Base-by-base conservation (phyloP, 73 alveolate genomes). In the Symbiodinium natans region DNA sequence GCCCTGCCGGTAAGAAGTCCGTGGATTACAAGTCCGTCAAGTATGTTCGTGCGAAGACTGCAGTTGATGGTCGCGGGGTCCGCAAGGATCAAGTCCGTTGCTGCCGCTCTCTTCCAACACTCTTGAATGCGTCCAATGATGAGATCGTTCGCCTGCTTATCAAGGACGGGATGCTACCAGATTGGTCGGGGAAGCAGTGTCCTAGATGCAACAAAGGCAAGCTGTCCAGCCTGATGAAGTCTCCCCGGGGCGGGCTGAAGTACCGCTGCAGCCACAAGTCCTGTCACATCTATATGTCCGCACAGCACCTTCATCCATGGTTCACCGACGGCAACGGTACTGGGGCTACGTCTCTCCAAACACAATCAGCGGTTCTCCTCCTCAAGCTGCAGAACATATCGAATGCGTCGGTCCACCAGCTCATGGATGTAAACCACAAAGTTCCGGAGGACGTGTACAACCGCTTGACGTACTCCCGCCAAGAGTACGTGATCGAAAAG, bases 271-370 rank as follows among this genome's bases (percentile, higher is more conserved):
- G 41, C 41, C 11, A 74, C 63, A 6, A 27, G 41, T 13, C 33
- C 23, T 59, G 94, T 43, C 21, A 87, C 3, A 7, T 13, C 68
- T 59, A 33, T 33, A 39, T 87, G 43, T 52, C 39, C 42, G 84
- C 94, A 10, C 94, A 87, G 6, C 84, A 87, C 38, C 29, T 87
- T 38, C 94, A 87, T 42, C 94, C 94, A 6, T 25, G 52, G 4
- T 87, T 87, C 68, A 59, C 84, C 2, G 84, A 87, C 1, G 39
- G 68, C 41, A 7, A 4, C 25, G 84, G 94, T 17, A 29, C 52
- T 2, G 10, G n/a, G 40, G 94, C 71, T 52, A 17, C n/a, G 27
- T 36, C 82, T 21, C 74, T 56, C 31, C 94, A 87, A 21, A 38
- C 40, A 27, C 94, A 87, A 41, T 63, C 85, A 5, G 94, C 94